Evolutionary conservation across 2,329 filamentous ascomycete genomes (phyloP), one percentile per base, ranked within the genome.

Genomic region (Aureobasidium sp.): DNA sequence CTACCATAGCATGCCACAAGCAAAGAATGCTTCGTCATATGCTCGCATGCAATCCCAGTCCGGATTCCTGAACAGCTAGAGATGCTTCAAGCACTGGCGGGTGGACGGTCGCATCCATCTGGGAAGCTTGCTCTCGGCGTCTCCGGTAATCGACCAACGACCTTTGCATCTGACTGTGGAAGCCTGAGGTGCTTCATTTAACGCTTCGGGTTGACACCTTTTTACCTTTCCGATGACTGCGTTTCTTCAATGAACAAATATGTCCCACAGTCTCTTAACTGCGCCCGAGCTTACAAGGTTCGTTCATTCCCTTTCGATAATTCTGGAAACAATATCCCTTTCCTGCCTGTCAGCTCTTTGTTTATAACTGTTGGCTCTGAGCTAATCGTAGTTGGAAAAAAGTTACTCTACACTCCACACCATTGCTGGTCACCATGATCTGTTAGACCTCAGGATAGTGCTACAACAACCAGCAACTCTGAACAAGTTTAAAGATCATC

Each of bases 161-260:
- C 29, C 39, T 21, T 44, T 45, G 53, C 53, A 44, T 34, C 21
- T 21, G 16, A 16, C 41, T 44, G 41, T 34, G 39, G 39, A 45
- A 45, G 53, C 53, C 53, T 57, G 53, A 57, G 53, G 41, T 57
- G 53, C 39, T 44, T 44, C 52, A 55, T 55, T 44, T 55, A 42
- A 55, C 53, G 29, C 53, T 57, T 57, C 16, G 27, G 53, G 53
- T 21, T 21, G 21, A 34, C 16, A 57, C 53, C 39, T 45, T 57
- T 47, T 57, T 45, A 41, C 50, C 29, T 57, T 57, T 44, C 27
- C 8, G 36, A 42, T 57, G 53, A 11, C 39, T 44, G 39, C 41
- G 10, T 34, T 45, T 45, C 27, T 44, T 34, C 25, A 42, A 32
- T 42, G 27, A 15, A 21, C 30, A 29, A 54, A 54, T 45, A n/a